A percentile compares a stretch with the other conserved stretches of the same genome.
phyloP scores from a whole-genome alignment of 1,284 basidiomycete species.

The Trichosporon sp. region DNA sequence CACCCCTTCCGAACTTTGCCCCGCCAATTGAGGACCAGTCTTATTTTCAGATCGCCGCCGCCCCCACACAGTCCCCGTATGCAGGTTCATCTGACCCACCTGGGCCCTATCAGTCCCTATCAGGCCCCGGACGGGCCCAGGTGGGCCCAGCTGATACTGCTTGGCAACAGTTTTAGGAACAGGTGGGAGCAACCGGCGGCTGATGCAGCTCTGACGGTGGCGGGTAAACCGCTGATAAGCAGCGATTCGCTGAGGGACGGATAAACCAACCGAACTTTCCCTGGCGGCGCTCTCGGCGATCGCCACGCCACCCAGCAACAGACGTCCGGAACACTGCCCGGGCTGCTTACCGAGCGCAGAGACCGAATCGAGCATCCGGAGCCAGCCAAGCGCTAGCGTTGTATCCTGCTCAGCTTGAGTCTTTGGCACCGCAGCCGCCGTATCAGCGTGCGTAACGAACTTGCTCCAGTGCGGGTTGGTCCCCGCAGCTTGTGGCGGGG shows the following conservation, averaged over 20 bases:
- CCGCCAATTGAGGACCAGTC: not conserved
- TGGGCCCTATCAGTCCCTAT: not conserved
- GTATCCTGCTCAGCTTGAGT: not conserved
- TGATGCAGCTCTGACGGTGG: not conserved
- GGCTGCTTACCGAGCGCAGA: not conserved
- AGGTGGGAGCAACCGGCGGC: not conserved
- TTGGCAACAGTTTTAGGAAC: not conserved
- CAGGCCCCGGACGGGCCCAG: not conserved
- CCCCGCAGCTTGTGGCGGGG: not conserved
- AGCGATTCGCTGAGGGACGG: not conserved
- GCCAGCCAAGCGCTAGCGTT: not conserved
- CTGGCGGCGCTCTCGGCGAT: not conserved
- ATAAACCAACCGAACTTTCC: not conserved
- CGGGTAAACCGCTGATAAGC: not conserved
- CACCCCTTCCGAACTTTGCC: not conserved
- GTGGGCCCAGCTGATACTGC: constrained; percentile 1
- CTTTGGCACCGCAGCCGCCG: not conserved
- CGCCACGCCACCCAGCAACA: not conserved
- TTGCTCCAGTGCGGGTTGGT: not conserved
- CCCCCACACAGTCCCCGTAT: not conserved
- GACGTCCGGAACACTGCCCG: not conserved
- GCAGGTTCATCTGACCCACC: not conserved
- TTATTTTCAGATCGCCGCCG: constrained; percentile 1
- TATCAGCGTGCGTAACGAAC: not conserved
- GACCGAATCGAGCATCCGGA: not conserved